Percentiles rank a stretch among this genome's conserved stretches.
Evolutionary conservation across 192 early-diverging fungal species (phyloP).

Genomic region (Irineochytrium annulatum): DNA sequence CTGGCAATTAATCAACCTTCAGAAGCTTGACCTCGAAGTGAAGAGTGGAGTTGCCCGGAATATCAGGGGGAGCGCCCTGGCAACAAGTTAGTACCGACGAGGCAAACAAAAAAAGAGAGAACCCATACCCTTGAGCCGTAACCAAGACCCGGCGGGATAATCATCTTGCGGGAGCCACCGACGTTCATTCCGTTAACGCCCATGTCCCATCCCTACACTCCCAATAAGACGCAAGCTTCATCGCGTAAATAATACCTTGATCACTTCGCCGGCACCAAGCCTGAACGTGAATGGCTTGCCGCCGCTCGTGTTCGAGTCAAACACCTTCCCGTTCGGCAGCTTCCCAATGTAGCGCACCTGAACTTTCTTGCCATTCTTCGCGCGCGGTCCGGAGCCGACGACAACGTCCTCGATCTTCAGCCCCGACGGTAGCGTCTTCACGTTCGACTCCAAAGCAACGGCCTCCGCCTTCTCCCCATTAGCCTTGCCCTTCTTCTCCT

Average conservation of each 20-base stretch:
- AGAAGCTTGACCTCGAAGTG: constrained; percentile 89
- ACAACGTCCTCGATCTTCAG: constrained; percentile 77
- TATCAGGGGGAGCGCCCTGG: constrained; percentile 91
- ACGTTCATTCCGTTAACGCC: constrained; percentile 71
- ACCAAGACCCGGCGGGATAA: constrained; percentile 76
- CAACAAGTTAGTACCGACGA: constrained; percentile 47
- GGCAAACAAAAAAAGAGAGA: constrained; percentile 17
- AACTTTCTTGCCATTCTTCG: constrained; percentile 63
- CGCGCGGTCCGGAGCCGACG: constrained; percentile 57
- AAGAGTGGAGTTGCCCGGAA: constrained; percentile 78
- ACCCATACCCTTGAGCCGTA: constrained; percentile 45
- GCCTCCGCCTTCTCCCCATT: constrained; percentile 36
- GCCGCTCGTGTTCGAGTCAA: constrained; percentile 91
- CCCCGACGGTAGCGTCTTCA: constrained; percentile 65
- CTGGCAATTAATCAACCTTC: constrained; percentile 25
- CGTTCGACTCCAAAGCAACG: constrained; percentile 39
- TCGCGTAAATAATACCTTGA: constrained; percentile 66
- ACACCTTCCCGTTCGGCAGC: constrained; percentile 88
- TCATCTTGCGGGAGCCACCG: constrained; percentile 86
- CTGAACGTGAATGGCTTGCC: constrained; percentile 81
- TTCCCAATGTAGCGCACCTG: constrained; percentile 92
- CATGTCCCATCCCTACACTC: no score
- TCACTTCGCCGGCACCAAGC: constrained; percentile 83
- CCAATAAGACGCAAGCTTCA: no score
- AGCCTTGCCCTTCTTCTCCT: constrained; percentile 31